phyloP scores from a whole-genome alignment of 2,329 filamentous ascomycete genomes.

The Colletotrichum costaricense region DNA sequence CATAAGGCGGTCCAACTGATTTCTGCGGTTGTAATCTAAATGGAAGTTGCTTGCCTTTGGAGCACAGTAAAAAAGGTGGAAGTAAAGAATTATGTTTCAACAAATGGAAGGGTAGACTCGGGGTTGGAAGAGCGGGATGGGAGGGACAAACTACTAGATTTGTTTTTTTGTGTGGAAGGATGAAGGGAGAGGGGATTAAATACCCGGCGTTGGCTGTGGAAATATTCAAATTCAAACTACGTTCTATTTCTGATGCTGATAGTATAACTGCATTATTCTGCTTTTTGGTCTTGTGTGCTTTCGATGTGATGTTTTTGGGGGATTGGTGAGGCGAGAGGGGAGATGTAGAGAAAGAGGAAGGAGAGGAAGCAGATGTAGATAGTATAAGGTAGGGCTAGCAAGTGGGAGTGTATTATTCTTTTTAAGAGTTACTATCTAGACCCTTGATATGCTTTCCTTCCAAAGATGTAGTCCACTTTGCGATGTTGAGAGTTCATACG shows the following conservation, averaged over 20 bases:
- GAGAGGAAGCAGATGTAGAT: too few species aligned
- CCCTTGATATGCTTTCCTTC: too few species aligned
- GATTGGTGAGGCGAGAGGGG: too few species aligned
- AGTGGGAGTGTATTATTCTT: too few species aligned
- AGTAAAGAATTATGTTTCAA: not conserved
- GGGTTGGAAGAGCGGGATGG: not conserved
- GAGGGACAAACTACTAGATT: not conserved
- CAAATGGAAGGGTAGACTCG: not conserved
- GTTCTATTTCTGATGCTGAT: not conserved
- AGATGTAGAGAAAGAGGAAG: not conserved
- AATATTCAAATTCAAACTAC: not conserved
- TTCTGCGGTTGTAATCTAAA: not conserved
- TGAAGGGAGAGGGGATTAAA: not conserved
- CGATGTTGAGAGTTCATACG: too few species aligned
- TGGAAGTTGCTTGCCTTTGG: not conserved
- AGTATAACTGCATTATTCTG: not conserved
- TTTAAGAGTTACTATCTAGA: too few species aligned
- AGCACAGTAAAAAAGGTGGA: not conserved
- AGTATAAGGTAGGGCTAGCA: too few species aligned
- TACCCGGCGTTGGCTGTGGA: not conserved
- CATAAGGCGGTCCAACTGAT: not conserved
- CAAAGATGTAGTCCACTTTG: too few species aligned
- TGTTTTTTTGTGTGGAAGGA: not conserved
- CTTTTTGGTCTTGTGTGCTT: not conserved
- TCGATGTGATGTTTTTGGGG: not conserved